Percentiles rank a stretch among this genome's conserved stretches.
These are phyloP conservation scores for Rhodotorula sp. DNA, from an alignment of 1,284 basidiomycete species.

Conservation along the genomic window DNA sequence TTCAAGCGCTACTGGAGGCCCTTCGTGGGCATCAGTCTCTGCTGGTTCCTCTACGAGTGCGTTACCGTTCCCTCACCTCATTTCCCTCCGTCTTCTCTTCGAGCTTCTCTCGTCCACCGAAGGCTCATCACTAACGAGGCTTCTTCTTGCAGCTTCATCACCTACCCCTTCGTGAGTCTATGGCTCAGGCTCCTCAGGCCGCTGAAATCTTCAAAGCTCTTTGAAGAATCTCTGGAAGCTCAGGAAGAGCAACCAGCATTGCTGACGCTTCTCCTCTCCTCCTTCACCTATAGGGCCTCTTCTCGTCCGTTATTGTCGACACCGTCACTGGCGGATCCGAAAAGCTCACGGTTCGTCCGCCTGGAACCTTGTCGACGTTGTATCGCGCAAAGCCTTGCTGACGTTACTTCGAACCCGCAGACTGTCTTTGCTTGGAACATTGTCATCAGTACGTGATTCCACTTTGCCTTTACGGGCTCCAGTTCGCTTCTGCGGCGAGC, in stretches of 20 bases:
- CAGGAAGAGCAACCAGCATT: too few relatives aligned
- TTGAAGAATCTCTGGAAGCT: neutral
- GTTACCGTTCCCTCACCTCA: too few relatives aligned
- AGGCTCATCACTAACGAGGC: neutral
- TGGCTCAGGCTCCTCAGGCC: neutral
- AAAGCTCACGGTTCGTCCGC: slow-evolving; percentile 50
- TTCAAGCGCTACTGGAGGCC: slow-evolving; percentile 73
- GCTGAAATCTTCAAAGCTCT: neutral
- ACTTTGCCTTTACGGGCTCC: too few relatives aligned
- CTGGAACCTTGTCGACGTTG: too few relatives aligned
- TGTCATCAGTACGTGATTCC: slow-evolving; percentile 41
- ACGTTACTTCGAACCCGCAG: neutral
- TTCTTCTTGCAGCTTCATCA: neutral
- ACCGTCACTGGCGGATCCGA: slow-evolving; percentile 60
- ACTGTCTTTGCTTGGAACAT: slow-evolving; percentile 66
- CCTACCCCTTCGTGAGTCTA: slow-evolving; percentile 2
- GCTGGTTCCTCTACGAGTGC: slow-evolving; percentile 79
- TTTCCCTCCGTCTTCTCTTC: neutral
- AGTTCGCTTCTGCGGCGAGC: too few relatives aligned
- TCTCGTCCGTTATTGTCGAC: slow-evolving; percentile 55
- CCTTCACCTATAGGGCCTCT: neutral
- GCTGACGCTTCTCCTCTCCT: neutral
- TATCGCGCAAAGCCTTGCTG: neutral
- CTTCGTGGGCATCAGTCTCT: slow-evolving; percentile 42
- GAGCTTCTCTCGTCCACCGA: neutral